Conservation (phyloP, 2,329 filamentous ascomycete genomes). For the Pyrenophora graminea region DNA sequence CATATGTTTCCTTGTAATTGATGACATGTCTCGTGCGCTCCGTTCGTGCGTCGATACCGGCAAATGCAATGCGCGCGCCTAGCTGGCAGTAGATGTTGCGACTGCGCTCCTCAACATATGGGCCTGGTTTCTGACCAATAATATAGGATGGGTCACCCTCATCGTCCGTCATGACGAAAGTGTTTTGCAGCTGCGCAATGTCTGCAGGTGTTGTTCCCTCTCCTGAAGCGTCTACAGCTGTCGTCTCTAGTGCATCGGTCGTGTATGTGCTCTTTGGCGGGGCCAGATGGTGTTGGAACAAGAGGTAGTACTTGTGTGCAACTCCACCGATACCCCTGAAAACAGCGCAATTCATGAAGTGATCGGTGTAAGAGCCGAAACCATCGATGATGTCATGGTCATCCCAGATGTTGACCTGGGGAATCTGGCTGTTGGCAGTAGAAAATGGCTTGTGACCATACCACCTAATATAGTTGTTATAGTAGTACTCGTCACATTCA, state of each 20-base stretch:
- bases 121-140: conserved; percentile 71
- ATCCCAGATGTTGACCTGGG: conserved; percentile 69
- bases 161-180: conserved; percentile 67
- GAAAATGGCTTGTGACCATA: conserved; percentile 71
- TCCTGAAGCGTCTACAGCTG: conserved; percentile 52
- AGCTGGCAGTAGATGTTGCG: conserved; percentile 66
- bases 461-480: conserved; percentile 65
- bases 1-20: conserved; percentile 75
- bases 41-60: conserved; percentile 64
- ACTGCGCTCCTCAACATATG: conserved; percentile 66
- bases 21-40: conserved; percentile 88
- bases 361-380: conserved; percentile 68
- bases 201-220: conserved; percentile 64
- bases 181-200: conserved; percentile 71
- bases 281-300: conserved; percentile 77
- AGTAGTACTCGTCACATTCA: conserved; percentile 66
- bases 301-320: conserved; percentile 63
- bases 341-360: conserved; percentile 68
- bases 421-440: conserved; percentile 64
- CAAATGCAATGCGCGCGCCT: conserved; percentile 66
- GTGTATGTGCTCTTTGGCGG: conserved; percentile 87
- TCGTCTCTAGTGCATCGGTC: conserved; percentile 67
- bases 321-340: conserved; percentile 68
- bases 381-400: conserved; percentile 70
- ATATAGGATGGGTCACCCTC: conserved; percentile 75